Conservation (phyloP, 2,329 filamentous ascomycete species). For the Sphaerulina vaccinii region DNA sequence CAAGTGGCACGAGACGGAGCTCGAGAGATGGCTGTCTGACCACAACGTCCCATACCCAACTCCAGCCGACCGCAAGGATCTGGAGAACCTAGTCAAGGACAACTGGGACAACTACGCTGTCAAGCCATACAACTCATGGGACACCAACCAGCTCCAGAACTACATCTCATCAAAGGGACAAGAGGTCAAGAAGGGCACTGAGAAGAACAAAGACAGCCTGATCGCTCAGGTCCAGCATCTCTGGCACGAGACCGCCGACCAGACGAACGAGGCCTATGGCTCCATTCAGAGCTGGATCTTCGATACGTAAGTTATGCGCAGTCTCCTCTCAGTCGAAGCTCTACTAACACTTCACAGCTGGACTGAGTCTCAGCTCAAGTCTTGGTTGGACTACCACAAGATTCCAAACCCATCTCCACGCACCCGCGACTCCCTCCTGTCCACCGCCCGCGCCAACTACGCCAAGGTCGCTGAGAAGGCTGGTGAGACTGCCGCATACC, state of each 20-base stretch:
- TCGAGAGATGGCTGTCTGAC: slow-evolving; percentile 94
- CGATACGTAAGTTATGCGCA: slow-evolving; percentile 60
- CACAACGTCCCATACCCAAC: slow-evolving; percentile 88
- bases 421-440: slow-evolving; percentile 76
- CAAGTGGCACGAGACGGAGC: slow-evolving; percentile 97
- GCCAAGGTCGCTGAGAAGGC: slow-evolving; percentile 71
- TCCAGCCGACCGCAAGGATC: slow-evolving; percentile 85
- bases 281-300: slow-evolving; percentile 88
- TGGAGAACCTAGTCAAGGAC: slow-evolving; percentile 83
- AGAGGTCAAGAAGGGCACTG: slow-evolving; percentile 65
- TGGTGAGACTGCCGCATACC: slow-evolving; percentile 79
- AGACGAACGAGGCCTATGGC: slow-evolving; percentile 67
- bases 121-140: slow-evolving; percentile 75
- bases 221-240: slow-evolving; percentile 66
- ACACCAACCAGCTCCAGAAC: slow-evolving; percentile 63
- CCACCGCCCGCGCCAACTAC: slow-evolving; percentile 77
- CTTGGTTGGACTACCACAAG: slow-evolving; percentile 83
- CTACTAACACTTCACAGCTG: slow-evolving; percentile 60
- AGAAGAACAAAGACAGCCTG: slow-evolving; percentile 67
- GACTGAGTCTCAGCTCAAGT: slow-evolving; percentile 89
- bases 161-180: slow-evolving; percentile 72
- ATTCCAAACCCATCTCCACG: slow-evolving; percentile 87
- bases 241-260: slow-evolving; percentile 79
- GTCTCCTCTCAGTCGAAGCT: background rate
- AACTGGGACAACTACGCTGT: slow-evolving; percentile 83